These are phyloP conservation scores for Xylaria venustula DNA, from an alignment of 495 filamentous ascomycete genomes.

Conservation along the genomic window DNA sequence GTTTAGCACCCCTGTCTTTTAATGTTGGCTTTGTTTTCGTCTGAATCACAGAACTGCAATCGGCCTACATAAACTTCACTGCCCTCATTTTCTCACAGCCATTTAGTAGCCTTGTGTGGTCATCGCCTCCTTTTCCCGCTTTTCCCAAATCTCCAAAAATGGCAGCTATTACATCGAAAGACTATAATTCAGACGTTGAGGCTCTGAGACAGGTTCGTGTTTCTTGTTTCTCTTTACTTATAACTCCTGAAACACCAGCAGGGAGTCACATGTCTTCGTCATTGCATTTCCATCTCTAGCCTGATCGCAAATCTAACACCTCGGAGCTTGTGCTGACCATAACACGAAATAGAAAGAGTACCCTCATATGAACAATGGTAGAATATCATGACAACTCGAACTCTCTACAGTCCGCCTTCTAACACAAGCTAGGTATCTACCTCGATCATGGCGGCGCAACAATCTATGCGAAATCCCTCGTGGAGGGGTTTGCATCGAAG, in stretches of 20 bases:
- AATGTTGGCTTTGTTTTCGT: conserved; percentile 4
- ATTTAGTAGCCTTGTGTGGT: conserved; percentile 1
- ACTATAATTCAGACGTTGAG: conserved; percentile 40
- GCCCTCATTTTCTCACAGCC: not conserved
- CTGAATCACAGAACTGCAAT: conserved; percentile 1
- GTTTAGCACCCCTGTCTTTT: not conserved
- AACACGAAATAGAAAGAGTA: conserved; percentile 36
- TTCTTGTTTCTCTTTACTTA: not conserved
- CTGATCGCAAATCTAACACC: not conserved
- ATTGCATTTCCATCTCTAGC: not conserved
- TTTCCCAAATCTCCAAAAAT: conserved; percentile 14
- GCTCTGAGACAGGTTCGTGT: conserved; percentile 27
- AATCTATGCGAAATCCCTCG: conserved; percentile 62
- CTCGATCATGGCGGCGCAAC: conserved; percentile 78
- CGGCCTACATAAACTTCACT: not conserved
- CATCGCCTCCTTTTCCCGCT: not conserved
- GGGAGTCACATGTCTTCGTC: not conserved
- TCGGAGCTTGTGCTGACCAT: not conserved
- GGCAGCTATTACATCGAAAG: conserved; percentile 22
- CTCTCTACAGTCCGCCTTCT: not conserved
- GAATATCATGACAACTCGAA: not conserved
- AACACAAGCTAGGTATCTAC: conserved; percentile 47
- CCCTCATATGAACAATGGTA: conserved; percentile 48
- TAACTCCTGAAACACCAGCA: not conserved
- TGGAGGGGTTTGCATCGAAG: conserved; percentile 57